A percentile compares a stretch with the other conserved stretches of the same genome.
Conservation (phyloP, 2,329 filamentous ascomycete genomes). For the Fusarium sp. region DNA sequence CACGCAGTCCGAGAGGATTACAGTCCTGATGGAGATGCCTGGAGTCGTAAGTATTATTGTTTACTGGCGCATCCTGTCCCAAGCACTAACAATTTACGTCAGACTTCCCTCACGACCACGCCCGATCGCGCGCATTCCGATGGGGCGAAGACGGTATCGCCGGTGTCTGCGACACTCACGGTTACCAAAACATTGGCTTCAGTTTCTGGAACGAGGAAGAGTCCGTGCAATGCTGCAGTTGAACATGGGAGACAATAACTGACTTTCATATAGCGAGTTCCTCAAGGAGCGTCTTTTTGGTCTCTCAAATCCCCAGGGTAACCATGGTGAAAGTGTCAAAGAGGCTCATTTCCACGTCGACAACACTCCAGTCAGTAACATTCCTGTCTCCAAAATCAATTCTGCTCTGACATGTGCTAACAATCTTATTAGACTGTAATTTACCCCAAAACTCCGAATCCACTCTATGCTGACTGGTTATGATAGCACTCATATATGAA, state of each 20-base stretch:
- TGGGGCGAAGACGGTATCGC: constrained; percentile 99
- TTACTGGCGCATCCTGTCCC: constrained; percentile 4
- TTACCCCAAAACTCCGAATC: neutral
- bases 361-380: constrained; percentile 79
- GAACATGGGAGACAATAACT: constrained; percentile 49
- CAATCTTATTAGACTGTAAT: constrained; percentile 59
- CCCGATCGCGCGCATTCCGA: constrained; percentile 87
- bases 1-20: constrained; percentile 86
- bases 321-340: constrained; percentile 97
- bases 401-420: constrained; percentile 38
- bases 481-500: constrained; percentile 97
- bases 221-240: constrained; percentile 59
- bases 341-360: constrained; percentile 97
- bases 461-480: constrained; percentile 27
- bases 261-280: constrained; percentile 74
- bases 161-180: constrained; percentile 91
- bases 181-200: constrained; percentile 91
- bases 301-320: constrained; percentile 94
- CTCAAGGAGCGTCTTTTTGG: constrained; percentile 96
- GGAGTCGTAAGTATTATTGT: constrained; percentile 79
- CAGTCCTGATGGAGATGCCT: constrained; percentile 88
- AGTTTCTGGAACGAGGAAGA: constrained; percentile 98
- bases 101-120: constrained; percentile 96
- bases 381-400: neutral
- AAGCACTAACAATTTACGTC: constrained; percentile 37